Evolutionary conservation across 73 alveolate genomes (phyloP).

Genomic region (Diophrys sp.): DNA sequence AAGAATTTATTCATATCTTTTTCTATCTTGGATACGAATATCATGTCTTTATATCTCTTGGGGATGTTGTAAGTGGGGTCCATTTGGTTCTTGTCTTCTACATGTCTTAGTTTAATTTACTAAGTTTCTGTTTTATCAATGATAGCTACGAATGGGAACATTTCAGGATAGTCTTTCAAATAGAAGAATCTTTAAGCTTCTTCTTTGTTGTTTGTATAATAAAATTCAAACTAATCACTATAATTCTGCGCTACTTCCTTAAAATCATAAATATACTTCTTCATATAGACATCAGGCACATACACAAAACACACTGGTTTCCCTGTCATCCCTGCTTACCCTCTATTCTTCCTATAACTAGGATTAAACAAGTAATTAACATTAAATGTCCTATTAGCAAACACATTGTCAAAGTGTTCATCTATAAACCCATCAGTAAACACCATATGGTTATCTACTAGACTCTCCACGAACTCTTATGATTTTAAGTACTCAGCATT

Average conservation of each 20-base stretch:
- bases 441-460: constrained; percentile 13
- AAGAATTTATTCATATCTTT: constrained; percentile 40
- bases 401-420: constrained; percentile 36
- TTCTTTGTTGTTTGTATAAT: constrained; percentile 31
- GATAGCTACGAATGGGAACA: constrained; percentile 52
- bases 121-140: constrained; percentile 40
- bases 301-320: constrained; percentile 33
- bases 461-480: constrained; percentile 28
- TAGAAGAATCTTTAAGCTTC: constrained; percentile 41
- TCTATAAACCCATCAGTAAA: constrained; percentile 29
- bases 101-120: not conserved
- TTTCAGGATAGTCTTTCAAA: constrained; percentile 56
- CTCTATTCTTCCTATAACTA: constrained; percentile 21
- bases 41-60: constrained; percentile 40
- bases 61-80: constrained; percentile 13
- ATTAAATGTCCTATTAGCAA: constrained; percentile 25
- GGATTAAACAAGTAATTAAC: constrained; percentile 43
- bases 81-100: not conserved
- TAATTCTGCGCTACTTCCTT: constrained; percentile 26
- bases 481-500: constrained; percentile 18
- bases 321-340: constrained; percentile 9
- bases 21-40: constrained; percentile 22
- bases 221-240: constrained; percentile 43
- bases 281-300: constrained; percentile 47
- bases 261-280: constrained; percentile 45